These are phyloP conservation scores for Helianthus tuberosus DNA, from an alignment of 129 eudicot species.

Conservation along the genomic window DNA sequence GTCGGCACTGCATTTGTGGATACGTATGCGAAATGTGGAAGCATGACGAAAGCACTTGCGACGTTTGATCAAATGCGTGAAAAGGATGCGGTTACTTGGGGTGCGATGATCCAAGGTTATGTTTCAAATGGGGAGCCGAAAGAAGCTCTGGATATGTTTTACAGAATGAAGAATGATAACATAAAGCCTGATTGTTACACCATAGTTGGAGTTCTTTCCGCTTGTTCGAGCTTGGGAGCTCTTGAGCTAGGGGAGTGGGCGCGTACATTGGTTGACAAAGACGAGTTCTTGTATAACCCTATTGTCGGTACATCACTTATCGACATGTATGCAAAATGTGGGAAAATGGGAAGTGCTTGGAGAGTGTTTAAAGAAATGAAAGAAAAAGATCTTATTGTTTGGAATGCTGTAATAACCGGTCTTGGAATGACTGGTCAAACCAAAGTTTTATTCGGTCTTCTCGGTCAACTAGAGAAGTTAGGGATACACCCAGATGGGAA, in stretches of 20 bases:
- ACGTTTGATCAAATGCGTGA: constrained; percentile 71
- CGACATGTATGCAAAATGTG: constrained; percentile 94
- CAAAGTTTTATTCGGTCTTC: constrained; percentile 51
- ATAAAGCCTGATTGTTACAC: constrained; percentile 60
- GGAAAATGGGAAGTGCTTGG: constrained; percentile 61
- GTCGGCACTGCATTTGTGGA: constrained; percentile 68
- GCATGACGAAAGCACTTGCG: constrained; percentile 61
- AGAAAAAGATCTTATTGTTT: constrained; percentile 67
- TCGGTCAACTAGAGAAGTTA: constrained; percentile 57
- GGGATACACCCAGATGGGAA: constrained; percentile 70
- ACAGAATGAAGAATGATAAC: constrained; percentile 52
- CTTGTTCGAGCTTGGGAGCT: constrained; percentile 86
- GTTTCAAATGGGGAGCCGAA: constrained; percentile 78
- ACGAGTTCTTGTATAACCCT: constrained; percentile 58
- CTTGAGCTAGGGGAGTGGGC: constrained; percentile 78
- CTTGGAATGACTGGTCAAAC: constrained; percentile 77
- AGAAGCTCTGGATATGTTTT: constrained; percentile 76
- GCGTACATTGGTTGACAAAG: constrained; percentile 51
- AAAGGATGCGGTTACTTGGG: constrained; percentile 81
- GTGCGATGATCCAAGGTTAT: constrained; percentile 90
- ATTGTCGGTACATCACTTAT: constrained; percentile 76
- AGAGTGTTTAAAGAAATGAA: constrained; percentile 64
- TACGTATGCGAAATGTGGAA: constrained; percentile 69
- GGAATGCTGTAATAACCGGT: constrained; percentile 75
- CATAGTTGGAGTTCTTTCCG: constrained; percentile 77